phyloP scores from a whole-genome alignment of 441 rosid genomes.

The Syzygium syzygioides region DNA sequence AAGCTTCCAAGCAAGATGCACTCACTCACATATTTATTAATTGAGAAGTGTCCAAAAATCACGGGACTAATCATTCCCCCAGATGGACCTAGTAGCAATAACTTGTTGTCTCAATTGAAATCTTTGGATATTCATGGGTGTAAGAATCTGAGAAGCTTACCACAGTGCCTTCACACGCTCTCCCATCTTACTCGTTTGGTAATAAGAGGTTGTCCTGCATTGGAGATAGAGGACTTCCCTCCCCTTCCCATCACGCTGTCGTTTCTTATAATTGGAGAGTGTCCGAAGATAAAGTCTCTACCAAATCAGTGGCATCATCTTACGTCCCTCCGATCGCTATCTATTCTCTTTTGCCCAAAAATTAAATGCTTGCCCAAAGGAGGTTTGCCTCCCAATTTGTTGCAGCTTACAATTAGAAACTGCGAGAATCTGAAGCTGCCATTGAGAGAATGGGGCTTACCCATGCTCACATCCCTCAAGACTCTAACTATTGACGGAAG shows the following conservation, averaged over 20 bases:
- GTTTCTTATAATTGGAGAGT: fast-evolving
- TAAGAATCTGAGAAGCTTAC: background rate
- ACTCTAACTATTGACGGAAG: too few relatives aligned
- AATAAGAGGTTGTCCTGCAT: fast-evolving
- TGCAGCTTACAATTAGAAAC: fast-evolving
- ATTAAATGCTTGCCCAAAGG: too few relatives aligned
- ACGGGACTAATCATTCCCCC: fast-evolving
- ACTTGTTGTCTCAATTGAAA: fast-evolving
- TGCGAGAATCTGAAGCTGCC: too few relatives aligned
- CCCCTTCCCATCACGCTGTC: background rate
- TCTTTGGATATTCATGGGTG: fast-evolving
- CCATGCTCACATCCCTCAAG: too few relatives aligned
- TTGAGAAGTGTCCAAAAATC: background rate
- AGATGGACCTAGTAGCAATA: fast-evolving
- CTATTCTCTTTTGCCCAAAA: fast-evolving
- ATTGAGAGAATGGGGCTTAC: too few relatives aligned
- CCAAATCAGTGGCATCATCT: background rate
- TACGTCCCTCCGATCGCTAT: fast-evolving
- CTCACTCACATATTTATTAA: fast-evolving
- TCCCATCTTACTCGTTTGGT: background rate
- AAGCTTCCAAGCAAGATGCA: background rate
- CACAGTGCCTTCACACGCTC: background rate
- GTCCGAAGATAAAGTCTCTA: background rate
- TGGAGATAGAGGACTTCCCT: background rate
- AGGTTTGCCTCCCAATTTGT: too few relatives aligned